phyloP scores from a whole-genome alignment of 192 early-diverging fungal species.

The Coemansia furcata region DNA sequence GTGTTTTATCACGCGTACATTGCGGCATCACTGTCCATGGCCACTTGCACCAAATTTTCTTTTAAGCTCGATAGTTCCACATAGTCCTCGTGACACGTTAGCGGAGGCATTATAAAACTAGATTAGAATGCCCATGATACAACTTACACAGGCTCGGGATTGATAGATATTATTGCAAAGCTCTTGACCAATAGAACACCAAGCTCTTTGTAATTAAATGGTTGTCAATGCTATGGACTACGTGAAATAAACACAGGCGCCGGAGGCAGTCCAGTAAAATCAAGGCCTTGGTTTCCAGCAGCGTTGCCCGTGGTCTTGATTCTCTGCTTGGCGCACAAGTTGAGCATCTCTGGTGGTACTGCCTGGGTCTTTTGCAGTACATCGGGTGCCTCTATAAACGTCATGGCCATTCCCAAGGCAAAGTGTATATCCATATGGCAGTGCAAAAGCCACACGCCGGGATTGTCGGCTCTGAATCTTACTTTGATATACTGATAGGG shows the following conservation, averaged over 20 bases:
- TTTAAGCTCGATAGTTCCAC: background rate
- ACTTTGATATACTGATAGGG: slow-evolving; percentile 58
- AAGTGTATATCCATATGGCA: slow-evolving; percentile 65
- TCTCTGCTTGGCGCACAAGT: slow-evolving; percentile 59
- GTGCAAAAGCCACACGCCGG: slow-evolving; percentile 82
- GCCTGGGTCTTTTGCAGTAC: slow-evolving; percentile 50
- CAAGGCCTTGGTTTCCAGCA: slow-evolving; percentile 63
- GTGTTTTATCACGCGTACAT: background rate
- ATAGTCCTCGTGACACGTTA: background rate
- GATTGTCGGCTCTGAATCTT: slow-evolving; percentile 74
- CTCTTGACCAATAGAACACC: background rate
- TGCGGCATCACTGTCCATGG: background rate
- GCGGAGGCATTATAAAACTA: background rate
- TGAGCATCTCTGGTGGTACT: slow-evolving; percentile 53
- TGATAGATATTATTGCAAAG: background rate
- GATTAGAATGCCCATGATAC: background rate
- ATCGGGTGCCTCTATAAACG: slow-evolving; percentile 69
- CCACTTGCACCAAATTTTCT: background rate
- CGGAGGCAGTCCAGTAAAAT: slow-evolving; percentile 57
- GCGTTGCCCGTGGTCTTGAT: slow-evolving; percentile 65
- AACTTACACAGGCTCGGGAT: background rate
- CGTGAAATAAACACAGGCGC: slow-evolving; percentile 19
- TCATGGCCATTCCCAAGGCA: slow-evolving; percentile 64
- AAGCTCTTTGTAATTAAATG: background rate
- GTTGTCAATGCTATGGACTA: background rate